Evolutionary conservation across 257 asterid genomes (phyloP).

Genomic region (Solanum chaucha): DNA sequence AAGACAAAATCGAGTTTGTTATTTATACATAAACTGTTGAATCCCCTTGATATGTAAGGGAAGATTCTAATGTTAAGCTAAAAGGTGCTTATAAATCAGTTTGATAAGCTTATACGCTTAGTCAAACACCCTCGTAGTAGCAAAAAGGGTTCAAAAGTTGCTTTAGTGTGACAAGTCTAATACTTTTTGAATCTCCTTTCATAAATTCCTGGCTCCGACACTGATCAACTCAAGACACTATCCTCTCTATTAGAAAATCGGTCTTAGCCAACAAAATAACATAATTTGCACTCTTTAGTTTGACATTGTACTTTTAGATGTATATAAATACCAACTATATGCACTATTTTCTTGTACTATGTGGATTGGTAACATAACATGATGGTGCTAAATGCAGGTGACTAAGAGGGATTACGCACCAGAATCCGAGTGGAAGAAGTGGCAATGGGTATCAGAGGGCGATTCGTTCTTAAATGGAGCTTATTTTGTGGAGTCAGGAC

Average conservation of each 20-base stretch:
- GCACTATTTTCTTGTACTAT: not conserved
- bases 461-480: constrained; percentile 38
- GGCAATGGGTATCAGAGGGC: constrained; percentile 54
- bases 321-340: not conserved
- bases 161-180: not conserved
- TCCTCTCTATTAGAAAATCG: not conserved
- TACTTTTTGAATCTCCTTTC: not conserved
- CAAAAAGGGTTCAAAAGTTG: not conserved
- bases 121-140: not conserved
- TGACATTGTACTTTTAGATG: not conserved
- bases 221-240: not conserved
- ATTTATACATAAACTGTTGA: not conserved
- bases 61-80: not conserved
- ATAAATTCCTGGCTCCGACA: not conserved
- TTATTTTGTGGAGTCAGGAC: constrained; percentile 33
- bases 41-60: not conserved
- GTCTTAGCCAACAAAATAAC: not conserved
- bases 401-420: constrained; percentile 27
- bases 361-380: not conserved
- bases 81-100: not conserved
- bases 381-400: constrained; percentile 19
- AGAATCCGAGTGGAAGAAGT: constrained; percentile 29
- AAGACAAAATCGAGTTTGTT: not conserved
- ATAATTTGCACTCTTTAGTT: not conserved
- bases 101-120: not conserved